phyloP scores from a whole-genome alignment of 2,329 filamentous ascomycete genomes.

The Beauveria caledonica region DNA sequence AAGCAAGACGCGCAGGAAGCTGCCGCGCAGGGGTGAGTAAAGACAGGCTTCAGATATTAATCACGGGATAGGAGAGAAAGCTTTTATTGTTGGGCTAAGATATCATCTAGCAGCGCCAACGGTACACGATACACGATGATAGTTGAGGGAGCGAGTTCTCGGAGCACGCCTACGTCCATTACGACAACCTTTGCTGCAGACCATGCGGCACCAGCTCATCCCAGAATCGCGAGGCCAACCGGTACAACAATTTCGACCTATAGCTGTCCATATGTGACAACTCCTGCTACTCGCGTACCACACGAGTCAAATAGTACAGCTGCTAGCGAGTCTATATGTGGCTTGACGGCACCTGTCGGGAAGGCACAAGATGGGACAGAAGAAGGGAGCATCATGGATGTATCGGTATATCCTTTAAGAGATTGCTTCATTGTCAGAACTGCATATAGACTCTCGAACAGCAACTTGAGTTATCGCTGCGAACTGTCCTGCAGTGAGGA shows the following conservation, averaged over 20 bases:
- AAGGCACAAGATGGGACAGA: background rate
- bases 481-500: slow-evolving; percentile 2
- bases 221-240: background rate
- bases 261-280: slow-evolving; percentile 1
- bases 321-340: background rate
- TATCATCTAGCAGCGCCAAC: background rate
- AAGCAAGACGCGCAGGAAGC: background rate
- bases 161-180: background rate
- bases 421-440: slow-evolving; percentile 7
- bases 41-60: background rate
- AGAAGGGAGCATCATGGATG: background rate
- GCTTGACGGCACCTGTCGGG: background rate
- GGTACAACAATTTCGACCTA: background rate
- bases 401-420: background rate
- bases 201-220: background rate
- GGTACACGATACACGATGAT: background rate
- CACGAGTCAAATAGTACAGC: background rate
- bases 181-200: background rate
- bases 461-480: background rate
- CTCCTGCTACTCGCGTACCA: background rate
- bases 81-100: background rate
- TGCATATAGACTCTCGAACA: background rate
- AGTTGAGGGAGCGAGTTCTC: background rate
- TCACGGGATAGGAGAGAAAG: too few species aligned
- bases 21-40: background rate